Conservation (phyloP, 1,284 basidiomycete species). For the Leccinum pseudoinsigne region DNA sequence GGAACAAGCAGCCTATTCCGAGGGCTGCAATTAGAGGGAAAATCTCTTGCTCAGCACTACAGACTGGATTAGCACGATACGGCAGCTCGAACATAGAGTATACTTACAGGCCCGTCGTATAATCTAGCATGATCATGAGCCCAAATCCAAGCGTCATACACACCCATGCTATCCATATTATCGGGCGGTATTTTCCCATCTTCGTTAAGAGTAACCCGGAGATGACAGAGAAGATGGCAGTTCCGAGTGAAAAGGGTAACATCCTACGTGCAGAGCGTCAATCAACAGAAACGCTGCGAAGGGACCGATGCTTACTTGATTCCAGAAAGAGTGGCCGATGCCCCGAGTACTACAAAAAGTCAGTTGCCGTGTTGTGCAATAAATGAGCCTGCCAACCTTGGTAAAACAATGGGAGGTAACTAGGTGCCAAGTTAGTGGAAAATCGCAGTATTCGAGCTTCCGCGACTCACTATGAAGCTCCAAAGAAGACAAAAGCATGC, state of each 20-base stretch:
- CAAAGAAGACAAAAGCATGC: conserved; percentile 71
- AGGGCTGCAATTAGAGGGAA: conserved; percentile 49
- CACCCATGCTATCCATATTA: conserved; percentile 61
- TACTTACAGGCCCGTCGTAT: conserved; percentile 47
- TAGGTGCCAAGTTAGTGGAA: conserved; percentile 20
- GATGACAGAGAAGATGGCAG: conserved; percentile 54
- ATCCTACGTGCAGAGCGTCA: conserved; percentile 46
- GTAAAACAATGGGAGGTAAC: conserved; percentile 79
- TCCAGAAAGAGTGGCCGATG: conserved; percentile 74
- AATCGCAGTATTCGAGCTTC: conserved; percentile 3
- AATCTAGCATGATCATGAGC: conserved; percentile 56
- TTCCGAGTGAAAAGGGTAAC: conserved; percentile 73
- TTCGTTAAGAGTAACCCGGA: conserved; percentile 62
- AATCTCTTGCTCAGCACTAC: conserved; percentile 58
- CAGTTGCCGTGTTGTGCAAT: conserved; percentile 22
- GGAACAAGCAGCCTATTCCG: background rate
- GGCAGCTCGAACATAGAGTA: background rate
- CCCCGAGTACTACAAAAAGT: conserved; percentile 53
- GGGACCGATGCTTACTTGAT: conserved; percentile 47
- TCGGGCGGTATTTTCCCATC: conserved; percentile 59
- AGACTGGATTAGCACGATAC: conserved; percentile 4
- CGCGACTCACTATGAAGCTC: conserved; percentile 30
- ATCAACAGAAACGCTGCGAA: background rate
- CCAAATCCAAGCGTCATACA: conserved; percentile 63
- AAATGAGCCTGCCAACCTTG: conserved; percentile 39